Evolutionary conservation across 352 stramenopile species (phyloP).

Genomic region (Plasmopara viticola): DNA sequence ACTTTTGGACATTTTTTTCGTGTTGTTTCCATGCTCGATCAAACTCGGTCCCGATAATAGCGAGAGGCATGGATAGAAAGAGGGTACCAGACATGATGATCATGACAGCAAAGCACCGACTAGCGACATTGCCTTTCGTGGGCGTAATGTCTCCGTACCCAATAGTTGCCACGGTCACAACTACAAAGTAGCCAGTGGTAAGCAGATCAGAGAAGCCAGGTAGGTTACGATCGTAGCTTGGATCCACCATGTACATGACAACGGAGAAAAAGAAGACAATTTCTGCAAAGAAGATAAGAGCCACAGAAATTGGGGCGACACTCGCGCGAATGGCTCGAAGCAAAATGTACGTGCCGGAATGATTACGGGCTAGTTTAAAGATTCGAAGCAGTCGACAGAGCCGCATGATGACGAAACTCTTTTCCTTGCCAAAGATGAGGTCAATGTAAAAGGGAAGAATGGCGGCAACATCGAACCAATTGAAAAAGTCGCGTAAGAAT

Average conservation of each 20-base stretch:
- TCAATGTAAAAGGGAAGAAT: slow-evolving; percentile 74
- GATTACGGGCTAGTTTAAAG: slow-evolving; percentile 73
- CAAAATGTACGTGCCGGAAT: slow-evolving; percentile 74
- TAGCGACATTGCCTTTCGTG: slow-evolving; percentile 63
- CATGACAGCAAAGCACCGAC: slow-evolving; percentile 60
- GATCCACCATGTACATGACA: slow-evolving; percentile 77
- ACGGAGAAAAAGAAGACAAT: slow-evolving; percentile 78
- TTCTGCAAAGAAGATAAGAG: slow-evolving; percentile 76
- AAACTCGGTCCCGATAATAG: slow-evolving; percentile 83
- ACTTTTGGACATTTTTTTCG: slow-evolving; percentile 56
- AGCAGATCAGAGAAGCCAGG: slow-evolving; percentile 66
- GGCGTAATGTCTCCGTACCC: slow-evolving; percentile 75
- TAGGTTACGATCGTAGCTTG: slow-evolving; percentile 55
- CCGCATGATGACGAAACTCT: slow-evolving; percentile 68
- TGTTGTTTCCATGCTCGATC: slow-evolving; percentile 75
- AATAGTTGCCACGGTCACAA: slow-evolving; percentile 70
- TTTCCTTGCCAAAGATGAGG: slow-evolving; percentile 60
- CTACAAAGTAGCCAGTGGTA: slow-evolving; percentile 69
- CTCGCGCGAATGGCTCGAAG: slow-evolving; percentile 63
- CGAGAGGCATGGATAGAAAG: slow-evolving; percentile 80
- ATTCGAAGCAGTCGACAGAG: slow-evolving; percentile 68
- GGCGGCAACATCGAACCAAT: slow-evolving; percentile 73
- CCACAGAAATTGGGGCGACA: slow-evolving; percentile 71
- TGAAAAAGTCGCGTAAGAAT: slow-evolving; percentile 71
- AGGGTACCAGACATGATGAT: slow-evolving; percentile 81